Evolutionary conservation across 129 eudicot species (phyloP).

Genomic region (Mikania micrantha): DNA sequence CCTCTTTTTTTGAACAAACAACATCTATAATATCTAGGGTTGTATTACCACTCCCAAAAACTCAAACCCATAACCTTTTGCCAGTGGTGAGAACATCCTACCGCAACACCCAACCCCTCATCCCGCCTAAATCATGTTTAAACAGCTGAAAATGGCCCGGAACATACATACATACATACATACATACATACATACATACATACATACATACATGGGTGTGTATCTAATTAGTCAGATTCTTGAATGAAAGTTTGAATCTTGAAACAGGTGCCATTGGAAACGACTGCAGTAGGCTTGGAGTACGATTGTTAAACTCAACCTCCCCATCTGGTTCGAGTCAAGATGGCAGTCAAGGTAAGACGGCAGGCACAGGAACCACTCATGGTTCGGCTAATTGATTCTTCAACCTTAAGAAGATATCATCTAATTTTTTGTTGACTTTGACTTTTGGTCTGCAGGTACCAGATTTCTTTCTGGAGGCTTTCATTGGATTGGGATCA

Average conservation of each 20-base stretch:
- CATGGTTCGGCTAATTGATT: constrained; percentile 9
- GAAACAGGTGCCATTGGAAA: constrained; percentile 62
- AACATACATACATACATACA: no score
- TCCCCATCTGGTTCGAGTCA: constrained; percentile 7
- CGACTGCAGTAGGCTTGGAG: constrained; percentile 60
- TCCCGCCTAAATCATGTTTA: no score
- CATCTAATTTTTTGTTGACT: background rate
- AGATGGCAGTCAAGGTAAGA: constrained; percentile 43
- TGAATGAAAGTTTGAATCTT: background rate
- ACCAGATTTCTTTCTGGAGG: constrained; percentile 36
- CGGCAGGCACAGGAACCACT: background rate
- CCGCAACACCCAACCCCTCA: no score
- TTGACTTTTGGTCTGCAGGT: constrained; percentile 28
- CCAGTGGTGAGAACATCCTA: no score
- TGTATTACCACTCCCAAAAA: no score
- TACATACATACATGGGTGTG: background rate
- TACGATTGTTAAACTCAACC: constrained; percentile 27
- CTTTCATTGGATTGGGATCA: constrained; percentile 38
- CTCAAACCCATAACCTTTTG: no score
- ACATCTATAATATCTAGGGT: no score
- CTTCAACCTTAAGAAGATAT: background rate
- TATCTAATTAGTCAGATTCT: background rate
- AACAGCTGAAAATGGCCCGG: no score
- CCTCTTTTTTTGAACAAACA: no score
- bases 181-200: background rate